phyloP scores from a whole-genome alignment of 495 filamentous ascomycete species.

The Xylaria grammica region DNA sequence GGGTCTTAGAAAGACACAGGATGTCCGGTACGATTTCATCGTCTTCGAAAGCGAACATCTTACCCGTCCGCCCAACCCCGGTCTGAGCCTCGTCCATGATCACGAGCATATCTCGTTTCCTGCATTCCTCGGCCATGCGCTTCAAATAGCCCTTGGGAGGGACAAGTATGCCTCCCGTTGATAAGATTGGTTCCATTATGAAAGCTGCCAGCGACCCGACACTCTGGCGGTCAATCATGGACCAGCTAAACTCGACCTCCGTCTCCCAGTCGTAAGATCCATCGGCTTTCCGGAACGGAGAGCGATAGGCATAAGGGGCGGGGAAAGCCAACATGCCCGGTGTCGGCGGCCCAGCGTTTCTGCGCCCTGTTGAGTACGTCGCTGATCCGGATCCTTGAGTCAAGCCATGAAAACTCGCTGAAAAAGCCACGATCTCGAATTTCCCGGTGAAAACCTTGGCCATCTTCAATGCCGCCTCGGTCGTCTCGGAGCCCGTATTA shows the following conservation, averaged over 20 bases:
- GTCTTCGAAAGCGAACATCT: conserved; percentile 57
- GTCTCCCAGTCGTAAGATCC: conserved; percentile 63
- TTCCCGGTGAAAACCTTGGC: conserved; percentile 63
- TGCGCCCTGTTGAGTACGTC: conserved; percentile 52
- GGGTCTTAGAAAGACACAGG: conserved; percentile 58
- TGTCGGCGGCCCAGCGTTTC: conserved; percentile 47
- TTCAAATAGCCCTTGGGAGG: conserved; percentile 54
- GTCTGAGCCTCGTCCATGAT: conserved; percentile 64
- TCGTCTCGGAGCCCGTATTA: conserved; percentile 60
- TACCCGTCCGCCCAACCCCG: conserved; percentile 55
- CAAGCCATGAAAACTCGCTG: conserved; percentile 5
- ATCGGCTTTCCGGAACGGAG: conserved; percentile 52
- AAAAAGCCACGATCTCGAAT: conserved; percentile 57
- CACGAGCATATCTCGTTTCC: conserved; percentile 56
- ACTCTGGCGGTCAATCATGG: conserved; percentile 56
- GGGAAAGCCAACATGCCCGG: conserved; percentile 34
- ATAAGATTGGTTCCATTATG: conserved; percentile 61
- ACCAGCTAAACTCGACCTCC: conserved; percentile 60
- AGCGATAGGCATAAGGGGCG: conserved; percentile 60
- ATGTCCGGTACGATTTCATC: conserved; percentile 58
- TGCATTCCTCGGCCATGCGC: conserved; percentile 52
- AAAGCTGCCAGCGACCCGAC: conserved; percentile 60
- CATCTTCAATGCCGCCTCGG: conserved; percentile 60
- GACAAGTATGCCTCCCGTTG: conserved; percentile 55
- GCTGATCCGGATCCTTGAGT: conserved; percentile 6